phyloP scores from a whole-genome alignment of 305 asterid genomes.

The Caryopteris hybrid region DNA sequence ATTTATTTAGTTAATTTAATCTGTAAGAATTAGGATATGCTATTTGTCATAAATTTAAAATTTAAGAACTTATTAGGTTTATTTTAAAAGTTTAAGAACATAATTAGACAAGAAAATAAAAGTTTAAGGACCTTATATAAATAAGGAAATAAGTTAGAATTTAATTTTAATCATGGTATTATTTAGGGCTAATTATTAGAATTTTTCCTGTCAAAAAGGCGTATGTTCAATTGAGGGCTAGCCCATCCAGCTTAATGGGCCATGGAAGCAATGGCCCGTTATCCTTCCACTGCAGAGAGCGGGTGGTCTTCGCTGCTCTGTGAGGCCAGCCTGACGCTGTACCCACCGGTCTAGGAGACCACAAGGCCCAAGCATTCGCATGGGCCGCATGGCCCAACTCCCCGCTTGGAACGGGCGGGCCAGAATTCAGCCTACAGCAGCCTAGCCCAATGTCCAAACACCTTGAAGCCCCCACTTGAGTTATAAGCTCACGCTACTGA shows the following conservation, averaged over 20 bases:
- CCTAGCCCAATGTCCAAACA: slow-evolving; percentile 11
- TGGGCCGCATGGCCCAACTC: slow-evolving; percentile 4
- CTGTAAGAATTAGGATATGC: too few relatives aligned
- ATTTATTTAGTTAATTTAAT: too few relatives aligned
- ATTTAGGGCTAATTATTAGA: too few relatives aligned
- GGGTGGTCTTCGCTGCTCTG: slow-evolving; percentile 12
- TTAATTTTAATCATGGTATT: too few relatives aligned
- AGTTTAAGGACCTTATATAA: too few relatives aligned
- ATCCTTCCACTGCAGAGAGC: slow-evolving; percentile 9
- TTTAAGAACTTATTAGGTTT: too few relatives aligned
- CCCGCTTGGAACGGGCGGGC: slow-evolving; percentile 13
- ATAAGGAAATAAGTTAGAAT: too few relatives aligned
- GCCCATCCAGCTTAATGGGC: neutral
- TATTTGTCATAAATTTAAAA: too few relatives aligned
- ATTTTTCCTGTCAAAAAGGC: too few relatives aligned
- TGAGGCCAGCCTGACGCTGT: slow-evolving; percentile 7
- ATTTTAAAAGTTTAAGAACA: too few relatives aligned
- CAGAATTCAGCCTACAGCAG: neutral
- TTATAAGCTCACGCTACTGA: slow-evolving; percentile 12
- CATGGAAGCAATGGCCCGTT: neutral
- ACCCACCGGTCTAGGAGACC: neutral
- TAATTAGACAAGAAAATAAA: too few relatives aligned
- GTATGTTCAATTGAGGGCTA: neutral
- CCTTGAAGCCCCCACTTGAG: slow-evolving; percentile 15
- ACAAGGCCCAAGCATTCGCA: slow-evolving; percentile 10